Evolutionary conservation across 139 green algal genomes (phyloP).

Genomic region (Coccomyxa sp.): DNA sequence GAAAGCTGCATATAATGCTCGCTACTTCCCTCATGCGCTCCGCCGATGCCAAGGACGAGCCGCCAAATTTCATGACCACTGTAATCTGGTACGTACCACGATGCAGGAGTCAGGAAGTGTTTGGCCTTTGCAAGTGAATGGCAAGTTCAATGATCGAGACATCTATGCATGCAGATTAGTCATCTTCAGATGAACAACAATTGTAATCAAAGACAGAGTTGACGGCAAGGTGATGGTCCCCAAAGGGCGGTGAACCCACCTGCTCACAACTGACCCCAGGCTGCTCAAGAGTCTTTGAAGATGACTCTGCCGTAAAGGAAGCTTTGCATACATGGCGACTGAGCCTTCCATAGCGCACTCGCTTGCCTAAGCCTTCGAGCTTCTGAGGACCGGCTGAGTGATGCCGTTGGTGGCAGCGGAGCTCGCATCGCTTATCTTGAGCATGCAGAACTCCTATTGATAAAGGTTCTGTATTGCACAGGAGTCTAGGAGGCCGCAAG

Average conservation of each 20-base stretch:
- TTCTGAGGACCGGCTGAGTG: too few relatives aligned
- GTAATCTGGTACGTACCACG: constrained; percentile 35
- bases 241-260: background rate
- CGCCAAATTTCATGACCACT: constrained; percentile 97
- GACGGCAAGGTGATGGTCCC: background rate
- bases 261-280: background rate
- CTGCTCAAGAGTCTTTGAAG: background rate
- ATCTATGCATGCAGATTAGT: background rate
- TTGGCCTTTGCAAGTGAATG: background rate
- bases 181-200: background rate
- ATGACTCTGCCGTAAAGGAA: too few relatives aligned
- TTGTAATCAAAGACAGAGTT: background rate
- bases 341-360: too few relatives aligned
- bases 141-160: background rate
- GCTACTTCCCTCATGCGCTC: constrained; percentile 92
- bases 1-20: constrained; percentile 87
- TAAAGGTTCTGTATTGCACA: too few relatives aligned
- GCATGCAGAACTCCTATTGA: too few relatives aligned
- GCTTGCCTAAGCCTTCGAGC: too few relatives aligned
- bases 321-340: too few relatives aligned
- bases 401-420: too few relatives aligned
- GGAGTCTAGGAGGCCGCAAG: too few relatives aligned
- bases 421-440: too few relatives aligned
- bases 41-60: constrained; percentile 85
- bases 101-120: background rate